Base-by-base conservation (phyloP, 352 stramenopile species). In the Peronospora belbahrii region DNA sequence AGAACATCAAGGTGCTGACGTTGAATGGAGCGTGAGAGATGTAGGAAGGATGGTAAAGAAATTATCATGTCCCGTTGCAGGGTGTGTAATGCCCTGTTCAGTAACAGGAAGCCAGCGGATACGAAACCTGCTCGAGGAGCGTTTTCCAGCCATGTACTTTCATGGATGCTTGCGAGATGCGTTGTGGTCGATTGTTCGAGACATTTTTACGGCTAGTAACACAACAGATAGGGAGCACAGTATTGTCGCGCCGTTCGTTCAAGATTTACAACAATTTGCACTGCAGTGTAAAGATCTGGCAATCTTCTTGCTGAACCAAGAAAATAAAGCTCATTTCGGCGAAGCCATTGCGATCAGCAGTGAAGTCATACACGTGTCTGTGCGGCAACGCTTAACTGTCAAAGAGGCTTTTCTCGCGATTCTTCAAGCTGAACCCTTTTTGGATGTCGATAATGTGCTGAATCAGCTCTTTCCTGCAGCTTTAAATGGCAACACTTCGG, bases 61-160 rank as follows among this genome's bases (percentile, higher is more conserved):
- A 2, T 14, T 59, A 7, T 22, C 64, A 3, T 48, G 35, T 34
- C 32, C 51, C 4, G 49, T 70, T 18, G 56, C 56, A 2, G 64
- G 64, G 2, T 74, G 56, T 32, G 60, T 74, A 0, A 41, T 62
- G 19, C 42, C 63, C 1, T 70, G 39, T 20, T 53, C 47, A 8
- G 48, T 49, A 9, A 4, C 36, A 8, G 43, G 68, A 11, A 56
- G 15, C 31, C 37, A 33, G 27, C 50, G 56, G 15, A 47, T 27
- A 19, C 59, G 56, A 8, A 33, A 65, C 19, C 17, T 56, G 11
- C 31, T 74, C 4, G 56, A 70, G 42, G 42, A 47, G 9, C 36
- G 58, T 24, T 68, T 65, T 18, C 64, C 64, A 9, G 34, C 36
- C 20, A 68, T 70, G 56, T 65, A 65, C 30, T 70, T 74, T 28